phyloP scores from a whole-genome alignment of 805 yeast species.

The Saccharomycopsis sp. region DNA sequence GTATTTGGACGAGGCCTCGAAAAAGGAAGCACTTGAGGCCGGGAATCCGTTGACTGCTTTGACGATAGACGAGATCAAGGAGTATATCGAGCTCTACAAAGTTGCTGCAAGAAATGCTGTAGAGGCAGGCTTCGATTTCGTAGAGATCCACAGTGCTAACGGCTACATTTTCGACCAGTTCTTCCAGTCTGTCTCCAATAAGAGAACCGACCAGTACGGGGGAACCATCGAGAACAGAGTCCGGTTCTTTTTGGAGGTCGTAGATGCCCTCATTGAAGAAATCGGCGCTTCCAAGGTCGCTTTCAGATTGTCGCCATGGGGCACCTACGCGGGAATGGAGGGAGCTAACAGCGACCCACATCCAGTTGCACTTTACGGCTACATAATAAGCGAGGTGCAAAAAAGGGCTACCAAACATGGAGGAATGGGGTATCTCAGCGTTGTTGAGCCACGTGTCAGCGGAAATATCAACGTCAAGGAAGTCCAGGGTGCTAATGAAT shows the following conservation, averaged over 20 bases:
- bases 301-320: constrained; percentile 43
- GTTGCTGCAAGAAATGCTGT: constrained; percentile 44
- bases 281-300: constrained; percentile 47
- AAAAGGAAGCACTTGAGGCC: constrained; percentile 30
- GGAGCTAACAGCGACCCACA: constrained; percentile 30
- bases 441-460: constrained; percentile 22
- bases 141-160: constrained; percentile 60
- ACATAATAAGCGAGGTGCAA: constrained; percentile 20
- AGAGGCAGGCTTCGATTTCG: constrained; percentile 48
- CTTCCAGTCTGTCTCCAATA: constrained; percentile 39
- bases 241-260: constrained; percentile 41
- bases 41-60: constrained; percentile 31
- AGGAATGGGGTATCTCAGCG: constrained; percentile 21
- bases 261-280: constrained; percentile 39
- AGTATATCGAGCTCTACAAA: constrained; percentile 36
- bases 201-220: constrained; percentile 57
- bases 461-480: constrained; percentile 26
- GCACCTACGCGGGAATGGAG: constrained; percentile 33
- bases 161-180: constrained; percentile 51
- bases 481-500: constrained; percentile 32
- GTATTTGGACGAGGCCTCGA: constrained; percentile 31
- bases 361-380: constrained; percentile 29
- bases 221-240: constrained; percentile 55
- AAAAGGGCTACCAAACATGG: constrained; percentile 16
- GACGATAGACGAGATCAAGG: constrained; percentile 35